A percentile compares a stretch with the other conserved stretches of the same genome.
phyloP scores from a whole-genome alignment of 2,329 filamentous ascomycete species.

The Phialophora macrospora region DNA sequence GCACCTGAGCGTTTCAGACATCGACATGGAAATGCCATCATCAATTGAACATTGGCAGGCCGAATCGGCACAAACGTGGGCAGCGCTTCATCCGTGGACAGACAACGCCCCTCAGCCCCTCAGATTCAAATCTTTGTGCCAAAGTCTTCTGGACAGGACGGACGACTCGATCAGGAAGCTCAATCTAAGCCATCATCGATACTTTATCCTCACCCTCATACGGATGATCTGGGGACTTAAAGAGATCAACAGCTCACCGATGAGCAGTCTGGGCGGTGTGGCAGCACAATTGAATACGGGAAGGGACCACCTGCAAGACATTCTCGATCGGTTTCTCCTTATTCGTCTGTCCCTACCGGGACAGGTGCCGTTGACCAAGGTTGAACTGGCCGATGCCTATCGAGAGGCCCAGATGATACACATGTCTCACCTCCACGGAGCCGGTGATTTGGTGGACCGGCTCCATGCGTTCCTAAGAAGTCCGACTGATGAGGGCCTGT shows the following conservation, averaged over 20 bases:
- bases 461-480: slow-evolving; percentile 7
- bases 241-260: slow-evolving; percentile 4
- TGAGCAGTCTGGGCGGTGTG: neutral
- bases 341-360: neutral
- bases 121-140: neutral
- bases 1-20: slow-evolving; percentile 7
- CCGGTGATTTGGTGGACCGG: slow-evolving; percentile 14
- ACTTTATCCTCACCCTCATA: slow-evolving; percentile 6
- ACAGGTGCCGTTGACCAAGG: neutral
- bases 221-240: slow-evolving; percentile 19
- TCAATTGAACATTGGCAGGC: slow-evolving; percentile 7
- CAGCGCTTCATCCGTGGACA: slow-evolving; percentile 1
- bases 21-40: slow-evolving; percentile 6
- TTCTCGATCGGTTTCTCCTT: neutral
- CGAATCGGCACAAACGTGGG: slow-evolving; percentile 19
- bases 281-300: neutral
- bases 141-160: neutral
- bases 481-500: neutral
- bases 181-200: neutral
- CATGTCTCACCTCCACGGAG: slow-evolving; percentile 13
- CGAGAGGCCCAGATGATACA: neutral
- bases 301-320: neutral
- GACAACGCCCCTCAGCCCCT: neutral
- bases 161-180: neutral
- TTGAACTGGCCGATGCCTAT: neutral